Conservation (phyloP, 148 eudicot species). For the Vaccinium corymbosum region DNA sequence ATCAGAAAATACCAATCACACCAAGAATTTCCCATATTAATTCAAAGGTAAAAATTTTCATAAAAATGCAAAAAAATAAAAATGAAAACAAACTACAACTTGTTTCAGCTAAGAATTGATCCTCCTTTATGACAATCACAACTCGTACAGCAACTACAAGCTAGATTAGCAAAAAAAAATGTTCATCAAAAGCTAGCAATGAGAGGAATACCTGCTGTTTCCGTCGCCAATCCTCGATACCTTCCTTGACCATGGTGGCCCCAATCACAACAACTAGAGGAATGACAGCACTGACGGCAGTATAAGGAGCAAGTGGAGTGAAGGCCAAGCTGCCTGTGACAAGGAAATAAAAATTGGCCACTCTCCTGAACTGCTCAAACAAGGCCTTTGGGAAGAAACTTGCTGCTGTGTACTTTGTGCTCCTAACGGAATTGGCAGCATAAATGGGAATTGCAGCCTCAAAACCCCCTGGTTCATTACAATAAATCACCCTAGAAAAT, state of each 20-base stretch:
- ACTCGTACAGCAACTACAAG: background rate
- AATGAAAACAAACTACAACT: background rate
- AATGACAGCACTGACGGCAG: slow-evolving; percentile 58
- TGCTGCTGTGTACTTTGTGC: slow-evolving; percentile 74
- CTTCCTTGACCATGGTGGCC: slow-evolving; percentile 83
- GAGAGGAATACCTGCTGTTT: slow-evolving; percentile 56
- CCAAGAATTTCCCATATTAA: background rate
- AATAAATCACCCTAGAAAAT: slow-evolving; percentile 70
- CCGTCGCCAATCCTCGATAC: slow-evolving; percentile 67
- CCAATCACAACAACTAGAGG: slow-evolving; percentile 78
- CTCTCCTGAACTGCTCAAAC: slow-evolving; percentile 98
- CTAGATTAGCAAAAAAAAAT: background rate
- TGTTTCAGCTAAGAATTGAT: background rate
- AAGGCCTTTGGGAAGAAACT: slow-evolving; percentile 76
- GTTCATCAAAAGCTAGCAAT: background rate
- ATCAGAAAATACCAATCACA: background rate
- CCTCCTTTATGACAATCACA: no score
- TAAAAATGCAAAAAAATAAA: background rate
- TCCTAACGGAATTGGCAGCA: slow-evolving; percentile 57
- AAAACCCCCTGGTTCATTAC: slow-evolving; percentile 48
- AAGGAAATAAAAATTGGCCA: slow-evolving; percentile 83
- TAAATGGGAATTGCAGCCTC: slow-evolving; percentile 39
- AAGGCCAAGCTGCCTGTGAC: slow-evolving; percentile 62
- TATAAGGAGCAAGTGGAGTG: slow-evolving; percentile 73
- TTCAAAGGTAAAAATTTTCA: background rate